Conservation (phyloP, 2,329 filamentous ascomycete species). For the Sclerotiophoma versabilis region DNA sequence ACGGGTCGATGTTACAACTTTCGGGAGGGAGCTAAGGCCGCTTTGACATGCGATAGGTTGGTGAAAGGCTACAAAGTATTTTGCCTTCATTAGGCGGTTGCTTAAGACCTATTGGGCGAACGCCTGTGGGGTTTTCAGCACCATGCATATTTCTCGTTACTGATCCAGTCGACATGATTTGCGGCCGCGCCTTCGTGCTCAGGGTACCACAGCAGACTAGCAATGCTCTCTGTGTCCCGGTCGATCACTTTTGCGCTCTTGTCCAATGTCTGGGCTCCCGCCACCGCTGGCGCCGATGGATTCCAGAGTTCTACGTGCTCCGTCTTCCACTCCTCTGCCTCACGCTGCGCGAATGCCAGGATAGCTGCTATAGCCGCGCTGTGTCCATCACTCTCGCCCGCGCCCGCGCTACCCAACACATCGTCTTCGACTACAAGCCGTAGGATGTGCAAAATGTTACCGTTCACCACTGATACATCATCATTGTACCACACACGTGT, state of each 20-base stretch:
- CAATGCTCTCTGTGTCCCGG: constrained; percentile 71
- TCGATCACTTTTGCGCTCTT: constrained; percentile 59
- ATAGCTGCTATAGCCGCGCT: constrained; percentile 65
- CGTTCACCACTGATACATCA: constrained; percentile 59
- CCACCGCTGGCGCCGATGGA: constrained; percentile 63
- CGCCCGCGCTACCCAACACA: constrained; percentile 22
- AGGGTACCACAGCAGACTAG: constrained; percentile 73
- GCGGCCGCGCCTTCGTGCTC: constrained; percentile 52
- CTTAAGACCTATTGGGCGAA: too few species aligned
- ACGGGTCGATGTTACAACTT: too few species aligned
- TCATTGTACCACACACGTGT: constrained; percentile 69
- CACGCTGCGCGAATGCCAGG: constrained; percentile 69
- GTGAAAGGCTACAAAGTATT: background rate
- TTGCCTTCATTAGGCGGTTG: background rate
- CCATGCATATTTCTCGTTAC: constrained; percentile 81
- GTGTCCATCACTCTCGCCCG: constrained; percentile 4
- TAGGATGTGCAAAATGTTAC: constrained; percentile 74
- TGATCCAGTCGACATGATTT: constrained; percentile 71
- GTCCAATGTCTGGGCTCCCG: constrained; percentile 56
- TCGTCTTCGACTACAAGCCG: constrained; percentile 71
- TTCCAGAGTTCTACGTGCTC: constrained; percentile 83
- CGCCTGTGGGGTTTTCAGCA: constrained; percentile 58
- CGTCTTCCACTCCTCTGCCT: constrained; percentile 76
- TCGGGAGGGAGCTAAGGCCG: too few species aligned
- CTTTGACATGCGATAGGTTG: too few species aligned